Conservation (phyloP, 2,329 filamentous ascomycete genomes). For the Celoporthe dispersa region DNA sequence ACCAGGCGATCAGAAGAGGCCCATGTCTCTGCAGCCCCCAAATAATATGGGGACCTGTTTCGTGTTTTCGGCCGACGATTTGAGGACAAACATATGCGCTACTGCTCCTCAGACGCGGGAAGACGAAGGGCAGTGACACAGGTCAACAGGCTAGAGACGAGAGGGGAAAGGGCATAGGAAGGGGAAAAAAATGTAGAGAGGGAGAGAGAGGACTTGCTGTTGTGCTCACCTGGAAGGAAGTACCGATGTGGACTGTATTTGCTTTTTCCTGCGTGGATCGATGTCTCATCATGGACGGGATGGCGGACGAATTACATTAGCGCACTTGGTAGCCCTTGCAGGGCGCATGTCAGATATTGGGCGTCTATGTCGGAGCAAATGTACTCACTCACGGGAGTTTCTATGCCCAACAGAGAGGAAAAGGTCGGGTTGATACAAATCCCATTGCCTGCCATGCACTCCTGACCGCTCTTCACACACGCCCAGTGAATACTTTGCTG, state of each 20-base stretch:
- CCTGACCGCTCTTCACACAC: too few species aligned
- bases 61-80: not conserved
- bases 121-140: not conserved
- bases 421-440: too few species aligned
- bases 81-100: not conserved
- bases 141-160: not conserved
- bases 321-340: too few species aligned
- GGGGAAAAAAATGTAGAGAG: too few species aligned
- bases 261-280: not conserved
- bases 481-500: too few species aligned
- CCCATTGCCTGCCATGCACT: too few species aligned
- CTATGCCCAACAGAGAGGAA: too few species aligned
- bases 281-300: not conserved
- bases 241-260: not conserved
- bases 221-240: not conserved
- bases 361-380: not conserved
- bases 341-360: not conserved
- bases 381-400: not conserved
- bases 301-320: not conserved
- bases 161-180: too few species aligned
- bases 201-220: not conserved
- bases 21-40: not conserved
- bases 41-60: not conserved
- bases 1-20: not conserved
- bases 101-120: not conserved